These are phyloP conservation scores for Aureobasidium sp. DNA, from an alignment of 2,329 filamentous ascomycete genomes.

Conservation along the genomic window DNA sequence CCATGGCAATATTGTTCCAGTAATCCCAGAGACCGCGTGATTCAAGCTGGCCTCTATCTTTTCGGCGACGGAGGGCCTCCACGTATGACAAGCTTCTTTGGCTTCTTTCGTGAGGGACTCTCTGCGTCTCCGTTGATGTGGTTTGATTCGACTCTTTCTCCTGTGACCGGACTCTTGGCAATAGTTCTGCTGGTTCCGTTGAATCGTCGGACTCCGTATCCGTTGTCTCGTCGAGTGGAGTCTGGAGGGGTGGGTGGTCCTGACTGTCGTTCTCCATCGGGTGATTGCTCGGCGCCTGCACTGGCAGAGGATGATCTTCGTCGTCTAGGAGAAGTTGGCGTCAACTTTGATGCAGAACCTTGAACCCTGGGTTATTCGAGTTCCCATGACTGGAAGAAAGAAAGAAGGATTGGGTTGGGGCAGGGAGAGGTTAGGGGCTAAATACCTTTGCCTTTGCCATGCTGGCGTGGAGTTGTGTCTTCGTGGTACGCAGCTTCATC, in stretches of 20 bases:
- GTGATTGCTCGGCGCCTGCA: constrained; percentile 1
- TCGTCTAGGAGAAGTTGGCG: constrained; percentile 16
- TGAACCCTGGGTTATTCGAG: constrained; percentile 17
- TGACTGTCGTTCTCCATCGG: constrained; percentile 12
- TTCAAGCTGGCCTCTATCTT: constrained; percentile 6
- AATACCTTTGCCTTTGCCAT: constrained; percentile 21
- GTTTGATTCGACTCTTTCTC: constrained; percentile 13
- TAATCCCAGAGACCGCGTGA: constrained; percentile 16
- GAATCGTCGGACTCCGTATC: constrained; percentile 16
- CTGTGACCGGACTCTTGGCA: constrained; percentile 11
- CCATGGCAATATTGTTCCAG: constrained; percentile 16
- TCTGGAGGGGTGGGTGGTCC: constrained; percentile 3
- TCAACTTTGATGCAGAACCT: constrained; percentile 19
- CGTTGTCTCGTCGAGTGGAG: constrained; percentile 9
- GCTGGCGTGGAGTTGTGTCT: constrained; percentile 37
- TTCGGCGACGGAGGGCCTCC: constrained; percentile 19
- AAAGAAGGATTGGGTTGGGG: background rate
- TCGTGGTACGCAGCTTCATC: constrained; percentile 46
- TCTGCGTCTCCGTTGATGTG: constrained; percentile 4
- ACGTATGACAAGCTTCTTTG: constrained; percentile 21
- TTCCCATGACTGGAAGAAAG: background rate
- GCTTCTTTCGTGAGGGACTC: constrained; percentile 10
- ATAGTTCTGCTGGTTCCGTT: constrained; percentile 13
- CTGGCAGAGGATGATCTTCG: constrained; percentile 2
- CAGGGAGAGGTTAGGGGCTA: background rate